Base-by-base conservation (phyloP, 495 filamentous ascomycete species). In the Parmelia sp. region DNA sequence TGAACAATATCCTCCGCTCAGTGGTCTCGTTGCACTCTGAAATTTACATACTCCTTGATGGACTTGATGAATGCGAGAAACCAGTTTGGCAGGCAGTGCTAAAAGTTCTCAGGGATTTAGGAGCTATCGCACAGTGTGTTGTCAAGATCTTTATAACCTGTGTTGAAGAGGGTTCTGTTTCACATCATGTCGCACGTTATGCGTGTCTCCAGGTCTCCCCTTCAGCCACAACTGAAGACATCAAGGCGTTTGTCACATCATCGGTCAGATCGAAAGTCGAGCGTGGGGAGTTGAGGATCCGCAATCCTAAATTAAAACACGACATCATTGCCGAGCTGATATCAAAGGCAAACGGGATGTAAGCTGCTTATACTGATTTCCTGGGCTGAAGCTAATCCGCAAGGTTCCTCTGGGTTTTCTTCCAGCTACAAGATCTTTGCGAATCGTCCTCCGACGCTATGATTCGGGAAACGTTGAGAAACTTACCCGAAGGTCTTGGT, bases 401-500 rank as follows among this genome's bases (percentile, higher is more conserved):
- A 19, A 71, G 71, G 70, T 73, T 73, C 44, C 62, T 73, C 21
- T 73, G 71, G 71, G 69, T 73, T 21, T 61, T 58, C 36, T 71
- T 73, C 55, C 71, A 73, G 42, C 61, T 73, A 9, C 31, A 63
- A 19, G 71, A 73, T 17, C 60, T 73, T 23, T 73, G 71, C 44
- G 71, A 73, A n/a, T 65, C 69, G 27, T 40, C 62, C 14, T 65
- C 71, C 0, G 71, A 73, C 45, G 33, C 39, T 0, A 23, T 23
- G 12, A 65, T 72, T 60, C 45, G 66, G 7, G 19, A 67, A 11
- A 63, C 59, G 17, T 59, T 73, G n/a, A 27, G 51, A 7, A 60
- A 73, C 36, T 55, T 73, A 1, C 71, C 71, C 1, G 45, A 62
- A 33, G 71, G 69, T 4, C 36, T 73, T 5, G 64, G 29, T 3